Evolutionary conservation across 176 grass and related monocot species (phyloP), one percentile per base, ranked within the genome.

Genomic region (Carex scoparia): DNA sequence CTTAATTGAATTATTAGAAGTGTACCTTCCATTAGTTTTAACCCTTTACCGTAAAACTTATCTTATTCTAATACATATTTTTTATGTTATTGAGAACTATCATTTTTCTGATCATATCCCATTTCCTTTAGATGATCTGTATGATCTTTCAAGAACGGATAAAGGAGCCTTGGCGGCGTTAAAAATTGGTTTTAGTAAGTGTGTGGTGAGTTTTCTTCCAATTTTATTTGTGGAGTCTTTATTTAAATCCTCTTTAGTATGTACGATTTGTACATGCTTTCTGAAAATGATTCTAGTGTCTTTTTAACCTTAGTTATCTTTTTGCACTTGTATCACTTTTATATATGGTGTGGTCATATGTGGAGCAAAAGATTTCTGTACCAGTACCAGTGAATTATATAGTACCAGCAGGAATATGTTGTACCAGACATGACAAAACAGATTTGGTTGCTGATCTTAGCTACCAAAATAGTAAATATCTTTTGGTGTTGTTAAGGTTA

Each of bases 121-220:
- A 48, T 30, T 79, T 23, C 19, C 37, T 62, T 80, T 73, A 97
- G 92, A 91, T 93, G 89, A 90, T 40, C 11, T 84, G 48, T 79
- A 82, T 80, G 60, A 82, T 67, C 42, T 98, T 7, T 95, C 91
- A 1, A 87, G 87, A 62, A 88, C 72, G 16, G 91, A 98, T 54
- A 51, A 92, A 63, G 84, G 51, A 40, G 89, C 93, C 55, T 85
- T 98, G 57, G 81, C 79, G 19, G 85, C 85, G 79, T 85, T 98
- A 33, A 93, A 91, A 84, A 79, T 65, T 49, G 33, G 88, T 64
- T 94, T 98, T 81, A 86, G 84, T 88, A 92, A 93, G 88, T 98
- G 95, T 70, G 95, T 98, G 89, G 95, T 98, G 82, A 74, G 93
- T 79, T 31, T 87, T 78, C 40, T 13, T 84, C 69, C 33, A 86